Percentiles rank a stretch among this genome's conserved stretches.
phyloP scores from a whole-genome alignment of 1,139 yeast genomes.

The Casaregolazyma suthepensis region DNA sequence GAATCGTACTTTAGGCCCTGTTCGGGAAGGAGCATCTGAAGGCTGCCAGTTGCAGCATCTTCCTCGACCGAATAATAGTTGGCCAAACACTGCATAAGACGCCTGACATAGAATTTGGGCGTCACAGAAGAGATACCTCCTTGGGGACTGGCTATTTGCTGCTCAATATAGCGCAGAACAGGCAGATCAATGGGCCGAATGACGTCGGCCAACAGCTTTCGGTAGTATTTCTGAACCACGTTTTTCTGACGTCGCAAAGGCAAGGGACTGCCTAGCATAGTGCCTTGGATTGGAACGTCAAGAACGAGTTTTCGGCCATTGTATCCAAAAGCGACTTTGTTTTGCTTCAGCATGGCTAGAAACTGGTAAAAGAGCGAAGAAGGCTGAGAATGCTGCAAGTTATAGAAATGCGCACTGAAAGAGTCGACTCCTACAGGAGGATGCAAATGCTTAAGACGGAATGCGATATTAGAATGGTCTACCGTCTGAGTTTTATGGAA shows the following conservation, averaged over 20 bases:
- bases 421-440: conserved; percentile 13
- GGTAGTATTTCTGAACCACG: conserved; percentile 14
- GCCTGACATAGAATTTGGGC: conserved; percentile 17
- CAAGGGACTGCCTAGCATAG: conserved; percentile 19
- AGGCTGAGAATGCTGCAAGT: background rate
- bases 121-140: conserved; percentile 5
- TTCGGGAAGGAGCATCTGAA: conserved; percentile 2
- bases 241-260: conserved; percentile 20
- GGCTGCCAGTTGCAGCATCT: conserved; percentile 5
- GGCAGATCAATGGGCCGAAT: conserved; percentile 19
- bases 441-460: conserved; percentile 15
- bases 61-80: conserved; percentile 14
- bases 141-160: conserved; percentile 9
- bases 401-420: conserved; percentile 11
- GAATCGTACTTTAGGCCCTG: background rate
- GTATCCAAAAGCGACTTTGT: conserved; percentile 12
- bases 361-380: conserved; percentile 19
- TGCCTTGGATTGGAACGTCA: conserved; percentile 16
- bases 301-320: conserved; percentile 20
- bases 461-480: conserved; percentile 8
- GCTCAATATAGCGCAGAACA: conserved; percentile 16
- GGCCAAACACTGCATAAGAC: conserved; percentile 14
- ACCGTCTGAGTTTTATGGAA: conserved; percentile 6
- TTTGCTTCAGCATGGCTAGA: conserved; percentile 14
- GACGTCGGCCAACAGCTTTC: conserved; percentile 13